Conservation (phyloP, 228 moss, liverwort and hornwort genomes). For the Sphagnum fallax region DNA sequence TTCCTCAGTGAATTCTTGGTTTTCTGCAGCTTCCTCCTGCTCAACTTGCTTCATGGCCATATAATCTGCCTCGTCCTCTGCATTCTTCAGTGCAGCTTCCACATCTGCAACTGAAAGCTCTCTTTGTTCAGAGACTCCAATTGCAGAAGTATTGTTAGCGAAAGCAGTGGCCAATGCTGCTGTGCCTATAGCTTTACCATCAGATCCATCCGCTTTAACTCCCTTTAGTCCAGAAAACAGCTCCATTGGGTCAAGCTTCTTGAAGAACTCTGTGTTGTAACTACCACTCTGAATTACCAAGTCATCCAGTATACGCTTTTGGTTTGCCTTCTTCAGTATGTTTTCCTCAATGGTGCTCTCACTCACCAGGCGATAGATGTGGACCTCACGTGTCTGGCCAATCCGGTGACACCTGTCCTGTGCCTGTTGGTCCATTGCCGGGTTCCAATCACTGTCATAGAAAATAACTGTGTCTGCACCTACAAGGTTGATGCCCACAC, state of each 20-base stretch:
- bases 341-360: conserved; percentile 58
- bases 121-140: conserved; percentile 8
- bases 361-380: conserved; percentile 50
- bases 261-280: conserved; percentile 53
- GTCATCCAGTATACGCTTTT: conserved; percentile 48
- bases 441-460: conserved; percentile 60
- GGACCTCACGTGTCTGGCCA: conserved; percentile 51
- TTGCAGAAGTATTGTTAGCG: background rate
- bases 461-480: conserved; percentile 57
- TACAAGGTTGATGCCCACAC: conserved; percentile 46
- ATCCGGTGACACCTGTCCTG: conserved; percentile 55
- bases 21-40: conserved; percentile 50
- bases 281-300: conserved; percentile 50
- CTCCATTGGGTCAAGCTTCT: conserved; percentile 51
- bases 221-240: conserved; percentile 41
- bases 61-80: conserved; percentile 51
- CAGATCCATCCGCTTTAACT: conserved; percentile 13
- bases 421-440: conserved; percentile 57
- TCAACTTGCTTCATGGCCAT: conserved; percentile 61
- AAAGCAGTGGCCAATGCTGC: conserved; percentile 2
- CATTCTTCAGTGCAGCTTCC: conserved; percentile 39
- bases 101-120: conserved; percentile 51
- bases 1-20: conserved; percentile 43
- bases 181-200: conserved; percentile 9
- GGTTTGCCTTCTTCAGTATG: conserved; percentile 51